Percentiles rank a stretch among this genome's conserved stretches.
These are phyloP conservation scores for Dictyostelium discoideum DNA, from an alignment of 78 protist species.

Conservation along the genomic window DNA sequence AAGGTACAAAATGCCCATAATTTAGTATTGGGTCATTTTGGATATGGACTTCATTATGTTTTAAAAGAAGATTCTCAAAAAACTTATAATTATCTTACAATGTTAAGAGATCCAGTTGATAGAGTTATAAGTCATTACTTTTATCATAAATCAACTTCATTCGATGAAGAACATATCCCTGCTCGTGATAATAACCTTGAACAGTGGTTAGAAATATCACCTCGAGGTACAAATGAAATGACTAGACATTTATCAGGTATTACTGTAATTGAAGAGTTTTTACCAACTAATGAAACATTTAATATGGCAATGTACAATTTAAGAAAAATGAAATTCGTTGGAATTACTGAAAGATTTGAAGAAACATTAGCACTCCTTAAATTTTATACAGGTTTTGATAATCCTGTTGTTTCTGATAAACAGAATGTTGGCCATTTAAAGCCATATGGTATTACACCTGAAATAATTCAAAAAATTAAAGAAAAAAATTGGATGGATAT, in stretches of 20 bases:
- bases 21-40: not conserved
- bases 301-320: not conserved
- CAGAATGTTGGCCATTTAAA: not conserved
- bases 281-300: not conserved
- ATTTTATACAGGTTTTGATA: not conserved
- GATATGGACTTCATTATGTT: not conserved
- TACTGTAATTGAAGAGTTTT: not conserved
- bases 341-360: conserved; percentile 27
- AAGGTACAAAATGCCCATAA: not conserved
- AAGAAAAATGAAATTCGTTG: conserved; percentile 23
- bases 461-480: not conserved
- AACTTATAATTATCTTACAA: conserved; percentile 9
- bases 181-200: not conserved
- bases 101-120: conserved; percentile 61
- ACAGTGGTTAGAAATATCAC: conserved; percentile 14
- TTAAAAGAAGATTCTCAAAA: not conserved
- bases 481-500: conserved; percentile 19
- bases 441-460: not conserved
- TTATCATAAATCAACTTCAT: not conserved
- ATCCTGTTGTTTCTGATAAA: not conserved
- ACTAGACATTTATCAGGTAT: conserved; percentile 35
- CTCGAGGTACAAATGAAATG: conserved; percentile 32
- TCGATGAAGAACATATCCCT: not conserved
- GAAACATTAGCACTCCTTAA: conserved; percentile 26
- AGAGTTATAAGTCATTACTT: conserved; percentile 35